Evolutionary conservation across 2,329 filamentous ascomycete genomes (phyloP).

Genomic region (Calonectria multiphialidica): DNA sequence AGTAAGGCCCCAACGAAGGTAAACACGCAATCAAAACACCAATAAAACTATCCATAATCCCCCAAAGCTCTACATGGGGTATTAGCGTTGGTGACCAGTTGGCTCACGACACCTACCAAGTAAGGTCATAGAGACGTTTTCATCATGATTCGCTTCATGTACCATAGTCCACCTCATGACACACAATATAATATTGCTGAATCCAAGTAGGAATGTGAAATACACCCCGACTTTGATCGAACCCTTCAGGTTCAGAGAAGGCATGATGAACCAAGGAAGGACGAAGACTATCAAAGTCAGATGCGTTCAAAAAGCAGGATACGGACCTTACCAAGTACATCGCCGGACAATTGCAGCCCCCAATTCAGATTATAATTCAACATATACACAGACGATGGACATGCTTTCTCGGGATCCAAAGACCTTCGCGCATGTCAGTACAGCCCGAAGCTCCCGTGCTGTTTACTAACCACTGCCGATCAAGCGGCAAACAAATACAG

Average conservation of each 20-base stretch:
- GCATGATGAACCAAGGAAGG: neutral
- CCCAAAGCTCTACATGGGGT: neutral
- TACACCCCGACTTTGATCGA: neutral
- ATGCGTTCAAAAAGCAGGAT: neutral
- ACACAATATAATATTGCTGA: neutral
- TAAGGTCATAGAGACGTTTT: neutral
- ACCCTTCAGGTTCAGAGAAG: neutral
- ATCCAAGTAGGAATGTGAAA: neutral
- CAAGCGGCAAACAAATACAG: neutral
- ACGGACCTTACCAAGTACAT: neutral
- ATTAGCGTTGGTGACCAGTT: neutral
- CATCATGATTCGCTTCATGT: neutral
- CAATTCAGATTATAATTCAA: neutral
- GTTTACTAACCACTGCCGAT: neutral
- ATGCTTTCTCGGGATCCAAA: neutral
- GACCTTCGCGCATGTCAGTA: neutral
- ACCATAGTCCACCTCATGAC: neutral
- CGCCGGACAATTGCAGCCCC: neutral
- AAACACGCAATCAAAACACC: neutral
- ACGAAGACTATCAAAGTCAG: neutral
- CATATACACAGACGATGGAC: neutral
- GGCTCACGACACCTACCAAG: neutral
- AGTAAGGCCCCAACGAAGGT: neutral
- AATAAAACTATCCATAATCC: neutral
- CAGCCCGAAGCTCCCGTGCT: neutral